Evolutionary conservation across 345 rosid genomes (phyloP).

Genomic region (Populus ilicifolia): DNA sequence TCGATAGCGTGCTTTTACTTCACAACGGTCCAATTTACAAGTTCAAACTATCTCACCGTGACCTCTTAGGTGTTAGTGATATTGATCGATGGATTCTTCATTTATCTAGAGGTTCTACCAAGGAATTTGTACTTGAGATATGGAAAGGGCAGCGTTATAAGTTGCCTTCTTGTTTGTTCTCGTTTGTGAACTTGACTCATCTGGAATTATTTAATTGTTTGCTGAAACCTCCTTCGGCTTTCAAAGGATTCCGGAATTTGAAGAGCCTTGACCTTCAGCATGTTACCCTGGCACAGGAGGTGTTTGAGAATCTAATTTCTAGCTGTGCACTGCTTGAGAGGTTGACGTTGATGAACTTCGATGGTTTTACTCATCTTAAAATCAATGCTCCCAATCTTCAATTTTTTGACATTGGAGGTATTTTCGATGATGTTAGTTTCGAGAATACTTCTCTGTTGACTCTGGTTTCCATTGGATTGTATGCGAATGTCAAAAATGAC

Average conservation of each 20-base stretch:
- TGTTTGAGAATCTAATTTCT: constrained; percentile 49
- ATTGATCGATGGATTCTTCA: constrained; percentile 68
- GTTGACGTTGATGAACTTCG: constrained; percentile 60
- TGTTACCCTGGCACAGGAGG: constrained; percentile 51
- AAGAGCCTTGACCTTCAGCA: constrained; percentile 75
- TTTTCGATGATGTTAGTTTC: constrained; percentile 48
- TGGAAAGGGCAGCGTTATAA: constrained; percentile 70
- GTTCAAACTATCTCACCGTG: constrained; percentile 68
- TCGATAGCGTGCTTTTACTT: constrained; percentile 64
- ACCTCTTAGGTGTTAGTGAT: constrained; percentile 56
- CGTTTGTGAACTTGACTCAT: constrained; percentile 44
- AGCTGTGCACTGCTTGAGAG: constrained; percentile 58
- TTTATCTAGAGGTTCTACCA: constrained; percentile 53
- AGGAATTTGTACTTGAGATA: constrained; percentile 63
- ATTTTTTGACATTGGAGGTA: constrained; percentile 60
- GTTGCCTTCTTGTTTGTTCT: constrained; percentile 54
- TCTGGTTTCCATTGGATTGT: constrained; percentile 54
- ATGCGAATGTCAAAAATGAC: constrained; percentile 38
- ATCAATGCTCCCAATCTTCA: constrained; percentile 60
- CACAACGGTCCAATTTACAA: constrained; percentile 53
- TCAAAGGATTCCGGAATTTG: constrained; percentile 56
- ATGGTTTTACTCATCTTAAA: constrained; percentile 52
- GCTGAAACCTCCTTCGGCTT: constrained; percentile 48
- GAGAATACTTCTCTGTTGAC: constrained; percentile 41
- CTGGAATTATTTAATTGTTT: constrained; percentile 68